Base-by-base conservation (phyloP, 2,329 filamentous ascomycete genomes). In the Westerdykella sp. region DNA sequence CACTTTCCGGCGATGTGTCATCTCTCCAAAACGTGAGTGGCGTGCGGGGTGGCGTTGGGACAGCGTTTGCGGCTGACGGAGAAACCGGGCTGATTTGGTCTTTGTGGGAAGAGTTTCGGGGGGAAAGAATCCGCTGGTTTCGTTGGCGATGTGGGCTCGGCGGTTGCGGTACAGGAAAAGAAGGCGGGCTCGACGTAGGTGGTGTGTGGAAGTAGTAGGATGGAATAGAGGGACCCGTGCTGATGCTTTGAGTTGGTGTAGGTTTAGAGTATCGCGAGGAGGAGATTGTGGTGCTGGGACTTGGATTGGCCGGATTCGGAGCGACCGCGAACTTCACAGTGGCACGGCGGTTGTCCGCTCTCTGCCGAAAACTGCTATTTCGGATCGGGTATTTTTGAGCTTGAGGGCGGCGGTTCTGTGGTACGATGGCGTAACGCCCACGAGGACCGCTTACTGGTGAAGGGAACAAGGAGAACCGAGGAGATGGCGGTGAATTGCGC, bases 101-200 rank as follows among this genome's bases (percentile, higher is more conserved):
- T 16, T 36, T 45, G 3, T 46, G 31, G 4, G 43, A 49, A 2
- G 53, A 50, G 16, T 56, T 55, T 5, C 51, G 35, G 1, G 53
- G 54, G 3, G 42, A 47, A 1, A 55, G 37, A 18, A 55, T 41
- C 13, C 55, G 43, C 15, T 48, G 43, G 16, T 56, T 56, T n/a
- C 49, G 48, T 6, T 47, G 37, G 13, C 48, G 40, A 6, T 48
- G 48, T 12, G 47, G 43, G 36, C 45, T 49, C 5, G 46, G 36
- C 3, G 53, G 49, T 5, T 40, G 14, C 2, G 43, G 42, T 6
- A 44, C 28, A 9, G 46, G 30, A 28, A 44, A 44, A 10, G 34
- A 41, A 5, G 51, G 41, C 3, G 34, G 34, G 9, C 42, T 39
- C 5, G 38, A 22, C 5, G 40, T 44, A 10, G 47, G 42, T 23